These are phyloP conservation scores for Trichophyton rubrum DNA, from an alignment of 2,329 filamentous ascomycete species.

Conservation along the genomic window DNA sequence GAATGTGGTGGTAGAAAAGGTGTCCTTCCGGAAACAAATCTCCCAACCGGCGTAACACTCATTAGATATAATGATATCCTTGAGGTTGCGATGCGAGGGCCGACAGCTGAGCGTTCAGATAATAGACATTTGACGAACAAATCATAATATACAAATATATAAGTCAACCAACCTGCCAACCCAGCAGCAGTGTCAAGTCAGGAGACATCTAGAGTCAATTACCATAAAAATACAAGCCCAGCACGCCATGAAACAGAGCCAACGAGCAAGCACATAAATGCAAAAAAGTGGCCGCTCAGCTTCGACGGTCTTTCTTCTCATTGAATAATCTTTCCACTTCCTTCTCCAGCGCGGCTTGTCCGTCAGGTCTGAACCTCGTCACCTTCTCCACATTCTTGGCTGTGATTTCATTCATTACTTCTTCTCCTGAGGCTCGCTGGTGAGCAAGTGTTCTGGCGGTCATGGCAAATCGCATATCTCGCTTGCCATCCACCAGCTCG, in stretches of 20 bases:
- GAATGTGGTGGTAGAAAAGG: conserved; percentile 73
- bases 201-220: background rate
- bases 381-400: conserved; percentile 71
- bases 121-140: background rate
- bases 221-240: background rate
- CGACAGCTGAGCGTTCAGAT: background rate
- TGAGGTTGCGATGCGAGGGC: background rate
- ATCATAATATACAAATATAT: background rate
- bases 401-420: conserved; percentile 57
- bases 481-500: conserved; percentile 86
- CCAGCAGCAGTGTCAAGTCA: background rate
- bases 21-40: conserved; percentile 64
- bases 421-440: conserved; percentile 39
- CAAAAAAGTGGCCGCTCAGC: background rate
- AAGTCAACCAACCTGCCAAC: background rate
- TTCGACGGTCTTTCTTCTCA: background rate
- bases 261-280: background rate
- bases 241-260: background rate
- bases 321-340: conserved; percentile 38
- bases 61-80: background rate
- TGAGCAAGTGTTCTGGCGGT: conserved; percentile 73
- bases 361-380: conserved; percentile 57
- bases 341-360: conserved; percentile 53
- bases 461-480: conserved; percentile 88
- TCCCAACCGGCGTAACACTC: background rate